Conservation (phyloP, 2,329 filamentous ascomycete species). For the Exophiala mesophila region DNA sequence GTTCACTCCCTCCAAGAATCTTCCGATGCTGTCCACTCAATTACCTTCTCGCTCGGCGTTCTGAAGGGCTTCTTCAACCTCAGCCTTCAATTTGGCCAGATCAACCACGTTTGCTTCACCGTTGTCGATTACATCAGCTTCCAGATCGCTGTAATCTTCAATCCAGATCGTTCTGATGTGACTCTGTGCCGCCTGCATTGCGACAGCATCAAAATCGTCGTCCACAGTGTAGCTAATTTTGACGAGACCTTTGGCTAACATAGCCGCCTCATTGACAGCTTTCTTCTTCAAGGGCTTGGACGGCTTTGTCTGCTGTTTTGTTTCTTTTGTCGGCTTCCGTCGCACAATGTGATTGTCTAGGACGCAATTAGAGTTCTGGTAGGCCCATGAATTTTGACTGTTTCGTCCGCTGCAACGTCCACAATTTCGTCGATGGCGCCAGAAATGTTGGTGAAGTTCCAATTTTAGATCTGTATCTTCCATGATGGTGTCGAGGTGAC, state of each 20-base stretch:
- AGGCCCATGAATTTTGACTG: slow-evolving; percentile 53
- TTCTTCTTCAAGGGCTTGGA: background rate
- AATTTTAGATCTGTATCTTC: slow-evolving; percentile 57
- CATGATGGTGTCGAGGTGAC: slow-evolving; percentile 55
- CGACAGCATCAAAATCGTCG: slow-evolving; percentile 20
- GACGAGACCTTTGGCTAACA: slow-evolving; percentile 7
- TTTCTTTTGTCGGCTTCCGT: background rate
- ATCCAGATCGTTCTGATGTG: slow-evolving; percentile 8
- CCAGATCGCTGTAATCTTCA: slow-evolving; percentile 11
- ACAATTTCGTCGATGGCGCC: slow-evolving; percentile 58
- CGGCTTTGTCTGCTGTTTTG: background rate
- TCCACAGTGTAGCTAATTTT: slow-evolving; percentile 13
- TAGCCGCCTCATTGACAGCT: slow-evolving; percentile 1
- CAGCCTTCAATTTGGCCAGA: too few relatives aligned
- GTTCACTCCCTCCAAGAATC: too few relatives aligned
- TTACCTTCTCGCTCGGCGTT: too few relatives aligned
- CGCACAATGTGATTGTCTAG: slow-evolving; percentile 16
- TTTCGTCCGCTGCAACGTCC: slow-evolving; percentile 54
- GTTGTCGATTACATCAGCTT: slow-evolving; percentile 2
- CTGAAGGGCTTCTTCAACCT: too few relatives aligned
- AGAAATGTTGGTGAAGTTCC: slow-evolving; percentile 57
- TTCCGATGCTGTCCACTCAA: too few relatives aligned
- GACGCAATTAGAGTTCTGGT: slow-evolving; percentile 50
- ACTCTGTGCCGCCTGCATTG: background rate
- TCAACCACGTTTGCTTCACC: too few relatives aligned